Evolutionary conservation across 192 early-diverging fungal genomes (phyloP), one percentile per base, ranked within the genome.

Genomic region (Backusella macrospora): DNA sequence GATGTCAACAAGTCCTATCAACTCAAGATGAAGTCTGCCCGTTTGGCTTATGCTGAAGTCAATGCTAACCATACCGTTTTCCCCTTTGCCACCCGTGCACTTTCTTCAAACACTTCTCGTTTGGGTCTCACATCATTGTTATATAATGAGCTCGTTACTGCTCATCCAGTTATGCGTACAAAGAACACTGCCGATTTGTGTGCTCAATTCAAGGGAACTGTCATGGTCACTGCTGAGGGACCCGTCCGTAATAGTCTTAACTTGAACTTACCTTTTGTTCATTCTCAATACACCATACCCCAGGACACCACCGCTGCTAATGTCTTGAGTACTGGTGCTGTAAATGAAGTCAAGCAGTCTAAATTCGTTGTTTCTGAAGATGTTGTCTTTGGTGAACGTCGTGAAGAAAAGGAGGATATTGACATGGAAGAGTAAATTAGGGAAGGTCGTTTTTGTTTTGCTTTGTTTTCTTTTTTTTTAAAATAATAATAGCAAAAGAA

Each of bases 171-270:
- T 13, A 85, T 88, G 42, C 80, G 85, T 52, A 88, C 89, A 46
- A 84, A 85, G 52, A n/a, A 73, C 14, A 47, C 77, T 48, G 77
- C 82, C 26, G 83, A 83, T 48, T 77, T 86, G 52, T 86, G 90
- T 26, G 91, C 93, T 8, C 92, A 93, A 82, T 92, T 93, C 80
- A 92, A 93, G 83, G 76, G 84, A 55, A 93, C 92, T 0, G 86
- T 92, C 14, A 68, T 92, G 63, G 81, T 91, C 65, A 75, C 86
- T 65, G 76, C 90, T 47, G 82, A 82, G 5, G 88, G 88, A 29
- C 86, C 91, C 23, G 64, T 93, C 5, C 88, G 92, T 62, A 84
- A 94, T 45, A 96, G 93, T 4, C 83, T 80, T 26, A 49, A 86
- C 13, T 80, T 84, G 49, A 80, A 86, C 15, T 76, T 96, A 79